phyloP scores from a whole-genome alignment of 768 basidiomycete species.

The Agrocybe praecox region DNA sequence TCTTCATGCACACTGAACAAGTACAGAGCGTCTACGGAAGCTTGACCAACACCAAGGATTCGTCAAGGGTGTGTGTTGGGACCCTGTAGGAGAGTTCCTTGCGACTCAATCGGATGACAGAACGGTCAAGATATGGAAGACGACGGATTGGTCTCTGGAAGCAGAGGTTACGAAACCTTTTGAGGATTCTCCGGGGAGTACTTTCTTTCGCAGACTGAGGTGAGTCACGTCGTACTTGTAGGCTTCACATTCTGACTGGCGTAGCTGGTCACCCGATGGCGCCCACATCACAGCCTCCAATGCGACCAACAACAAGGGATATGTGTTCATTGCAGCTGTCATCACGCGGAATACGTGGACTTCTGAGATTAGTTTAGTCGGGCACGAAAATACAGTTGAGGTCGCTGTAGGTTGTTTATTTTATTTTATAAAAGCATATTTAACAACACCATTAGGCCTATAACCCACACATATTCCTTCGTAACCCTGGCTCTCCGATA shows the following conservation, averaged over 20 bases:
- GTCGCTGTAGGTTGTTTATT: slow-evolving; percentile 68
- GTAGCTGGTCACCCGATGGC: slow-evolving; percentile 98
- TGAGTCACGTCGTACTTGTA: slow-evolving; percentile 25
- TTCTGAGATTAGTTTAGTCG: slow-evolving; percentile 91
- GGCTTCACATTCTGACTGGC: neutral
- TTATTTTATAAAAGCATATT: neutral
- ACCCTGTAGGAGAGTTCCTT: slow-evolving; percentile 96
- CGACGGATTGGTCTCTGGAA: slow-evolving; percentile 87
- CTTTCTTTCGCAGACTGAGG: slow-evolving; percentile 93
- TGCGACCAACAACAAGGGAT: slow-evolving; percentile 93
- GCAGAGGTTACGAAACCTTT: slow-evolving; percentile 89
- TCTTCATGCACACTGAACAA: neutral
- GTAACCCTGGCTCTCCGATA: slow-evolving; percentile 66
- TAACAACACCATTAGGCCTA: slow-evolving; percentile 57
- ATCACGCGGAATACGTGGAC: slow-evolving; percentile 90
- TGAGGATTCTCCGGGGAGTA: slow-evolving; percentile 90
- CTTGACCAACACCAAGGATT: slow-evolving; percentile 93
- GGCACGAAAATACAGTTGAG: slow-evolving; percentile 96
- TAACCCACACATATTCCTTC: slow-evolving; percentile 93
- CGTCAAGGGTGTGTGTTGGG: slow-evolving; percentile 99
- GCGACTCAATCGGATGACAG: slow-evolving; percentile 98
- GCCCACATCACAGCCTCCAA: slow-evolving; percentile 97
- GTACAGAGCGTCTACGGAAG: slow-evolving; percentile 76
- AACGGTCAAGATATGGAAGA: slow-evolving; percentile 96
- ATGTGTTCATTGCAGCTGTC: slow-evolving; percentile 96